These are phyloP conservation scores for Leptomonas pyrrhocoris DNA, from an alignment of 208 protist genomes.

Conservation along the genomic window DNA sequence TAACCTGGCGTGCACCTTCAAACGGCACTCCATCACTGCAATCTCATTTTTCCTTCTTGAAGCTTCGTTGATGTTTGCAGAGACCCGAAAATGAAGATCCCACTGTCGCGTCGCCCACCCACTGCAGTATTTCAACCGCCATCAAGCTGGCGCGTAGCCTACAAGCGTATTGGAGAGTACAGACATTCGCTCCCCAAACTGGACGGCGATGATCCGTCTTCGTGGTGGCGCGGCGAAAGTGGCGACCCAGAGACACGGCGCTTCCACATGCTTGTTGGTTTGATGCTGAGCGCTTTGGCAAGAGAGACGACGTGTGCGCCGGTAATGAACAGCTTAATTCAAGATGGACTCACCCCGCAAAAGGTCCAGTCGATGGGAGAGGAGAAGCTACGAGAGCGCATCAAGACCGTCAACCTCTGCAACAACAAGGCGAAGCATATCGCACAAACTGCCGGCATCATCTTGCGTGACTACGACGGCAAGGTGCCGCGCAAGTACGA, in stretches of 20 bases:
- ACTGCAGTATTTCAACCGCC: slow-evolving; percentile 18
- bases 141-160: not conserved
- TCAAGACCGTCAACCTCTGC: slow-evolving; percentile 91
- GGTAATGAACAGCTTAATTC: slow-evolving; percentile 75
- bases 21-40: too few species aligned
- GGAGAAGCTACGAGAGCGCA: slow-evolving; percentile 69
- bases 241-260: slow-evolving; percentile 57
- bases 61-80: too few species aligned
- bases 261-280: slow-evolving; percentile 90
- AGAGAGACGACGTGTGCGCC: slow-evolving; percentile 83
- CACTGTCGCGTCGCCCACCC: not conserved
- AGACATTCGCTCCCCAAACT: not conserved
- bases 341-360: slow-evolving; percentile 41
- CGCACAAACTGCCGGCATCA: slow-evolving; percentile 65
- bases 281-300: slow-evolving; percentile 95
- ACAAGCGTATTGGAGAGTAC: not conserved
- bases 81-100: not conserved
- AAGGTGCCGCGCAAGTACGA: slow-evolving; percentile 80
- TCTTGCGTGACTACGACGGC: slow-evolving; percentile 78
- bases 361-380: slow-evolving; percentile 51
- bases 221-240: slow-evolving; percentile 1
- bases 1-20: too few species aligned
- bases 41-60: too few species aligned
- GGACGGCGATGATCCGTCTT: not conserved
- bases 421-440: slow-evolving; percentile 92